Base-by-base conservation (phyloP, 805 yeast genomes). In the Metschnikowia sp. region DNA sequence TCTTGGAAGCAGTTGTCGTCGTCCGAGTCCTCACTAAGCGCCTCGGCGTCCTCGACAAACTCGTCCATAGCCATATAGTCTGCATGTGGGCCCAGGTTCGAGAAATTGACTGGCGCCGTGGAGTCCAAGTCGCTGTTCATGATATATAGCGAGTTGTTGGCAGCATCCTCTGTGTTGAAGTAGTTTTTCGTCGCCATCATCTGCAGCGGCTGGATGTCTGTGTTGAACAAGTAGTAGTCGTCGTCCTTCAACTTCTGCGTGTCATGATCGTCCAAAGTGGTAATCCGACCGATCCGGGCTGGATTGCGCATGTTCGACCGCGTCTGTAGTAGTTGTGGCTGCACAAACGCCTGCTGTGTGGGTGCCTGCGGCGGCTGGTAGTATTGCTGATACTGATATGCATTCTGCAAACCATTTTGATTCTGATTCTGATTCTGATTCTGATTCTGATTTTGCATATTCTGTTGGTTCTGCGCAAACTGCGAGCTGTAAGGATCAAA, bases 11-110 rank as follows among this genome's bases (percentile, higher is more conserved):
- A 68, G 49, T 67, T 60, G 47, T 69, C 69, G 45, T 69, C 70
- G 29, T 67, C 72, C 15, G 68, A 72, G 48, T 66, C 70, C 34
- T 70, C 72, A 32, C 69, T 69, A 38, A 71, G 53, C 37, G 70
- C 72, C 45, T 72, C 76, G 36, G 74, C 74, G 40, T 70, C 70
- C 47, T 74, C 77, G 6, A 68, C 71, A 44, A 70, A 70, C 37
- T 61, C 63, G 45, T 62, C 67, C 47, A 59, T 49, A 39, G 60
- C 49, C 33, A 69, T 59, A 52, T 67, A 69, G 53, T 70, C 74
- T 47, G 19, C 32, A n/a, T 15, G 34, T 38, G 35, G 36, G 57
- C 50, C 67, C 71, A 46, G 56, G 66, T 3, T 70, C 72, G 34
- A 10, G 33, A 13, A 13, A 19, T 18, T 6, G 9, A 36, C 12